A percentile compares a stretch with the other conserved stretches of the same genome.
These are phyloP conservation scores for Pascua sp. DNA, from an alignment of 1,284 basidiomycete genomes.

Conservation along the genomic window DNA sequence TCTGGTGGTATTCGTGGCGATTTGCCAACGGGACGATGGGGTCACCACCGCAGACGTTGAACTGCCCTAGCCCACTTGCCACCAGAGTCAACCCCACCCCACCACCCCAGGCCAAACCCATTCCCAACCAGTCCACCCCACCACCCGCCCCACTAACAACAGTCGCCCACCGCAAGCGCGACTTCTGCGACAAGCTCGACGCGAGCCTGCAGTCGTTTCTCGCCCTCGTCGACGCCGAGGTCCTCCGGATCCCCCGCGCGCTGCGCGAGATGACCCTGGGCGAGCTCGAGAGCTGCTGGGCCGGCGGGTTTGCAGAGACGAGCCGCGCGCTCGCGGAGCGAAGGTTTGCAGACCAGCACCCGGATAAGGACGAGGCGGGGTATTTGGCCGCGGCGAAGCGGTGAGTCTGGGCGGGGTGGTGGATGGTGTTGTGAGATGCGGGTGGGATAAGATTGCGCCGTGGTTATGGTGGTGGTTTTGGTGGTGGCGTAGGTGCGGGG, in stretches of 20 bases:
- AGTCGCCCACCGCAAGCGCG: slow-evolving; percentile 8
- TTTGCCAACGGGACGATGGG: too few relatives aligned
- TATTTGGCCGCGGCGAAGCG: slow-evolving; percentile 29
- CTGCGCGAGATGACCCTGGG: slow-evolving; percentile 42
- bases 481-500: too few relatives aligned
- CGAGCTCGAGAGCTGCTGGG: slow-evolving; percentile 45
- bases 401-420: slow-evolving; percentile 17
- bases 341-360: slow-evolving; percentile 19
- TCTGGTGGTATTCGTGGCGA: too few relatives aligned
- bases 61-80: neutral
- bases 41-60: too few relatives aligned
- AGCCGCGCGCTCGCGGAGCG: slow-evolving; percentile 35
- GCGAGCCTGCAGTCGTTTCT: slow-evolving; percentile 38
- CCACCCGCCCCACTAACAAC: neutral
- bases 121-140: neutral
- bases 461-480: neutral
- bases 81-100: neutral
- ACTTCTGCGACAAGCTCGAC: slow-evolving; percentile 22
- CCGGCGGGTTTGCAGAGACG: slow-evolving; percentile 41
- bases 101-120: neutral
- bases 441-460: neutral
- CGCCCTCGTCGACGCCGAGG: slow-evolving; percentile 43
- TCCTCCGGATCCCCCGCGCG: slow-evolving; percentile 44
- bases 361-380: slow-evolving; percentile 25
- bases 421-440: too few relatives aligned